Evolutionary conservation across 208 protist species (phyloP).

Genomic region (Phytomonas sp.): DNA sequence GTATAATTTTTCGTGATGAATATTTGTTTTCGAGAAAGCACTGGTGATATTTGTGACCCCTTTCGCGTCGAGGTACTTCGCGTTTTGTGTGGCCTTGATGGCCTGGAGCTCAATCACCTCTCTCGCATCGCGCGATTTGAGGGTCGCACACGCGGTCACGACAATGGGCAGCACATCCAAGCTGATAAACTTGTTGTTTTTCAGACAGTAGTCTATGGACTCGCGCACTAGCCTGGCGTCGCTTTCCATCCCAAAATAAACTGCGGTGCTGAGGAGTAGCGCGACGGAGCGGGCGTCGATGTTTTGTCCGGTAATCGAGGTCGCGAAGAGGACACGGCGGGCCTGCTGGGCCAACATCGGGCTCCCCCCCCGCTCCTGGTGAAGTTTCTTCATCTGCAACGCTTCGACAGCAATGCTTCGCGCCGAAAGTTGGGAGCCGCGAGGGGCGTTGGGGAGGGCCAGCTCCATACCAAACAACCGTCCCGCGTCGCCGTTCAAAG

Average conservation of each 20-base stretch:
- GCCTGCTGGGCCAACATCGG: conserved; percentile 89
- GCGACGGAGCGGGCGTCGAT: conserved; percentile 82
- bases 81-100: conserved; percentile 75
- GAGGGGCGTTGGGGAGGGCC: conserved; percentile 51
- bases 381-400: conserved; percentile 89
- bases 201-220: conserved; percentile 87
- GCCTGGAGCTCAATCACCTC: conserved; percentile 90
- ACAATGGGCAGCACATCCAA: conserved; percentile 80
- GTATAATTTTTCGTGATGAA: conserved; percentile 81
- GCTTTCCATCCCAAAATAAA: conserved; percentile 92
- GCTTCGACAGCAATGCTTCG: conserved; percentile 84
- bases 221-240: conserved; percentile 86
- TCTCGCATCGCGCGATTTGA: conserved; percentile 85
- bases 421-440: conserved; percentile 75
- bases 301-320: conserved; percentile 77
- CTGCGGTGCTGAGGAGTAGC: conserved; percentile 81
- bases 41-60: conserved; percentile 81
- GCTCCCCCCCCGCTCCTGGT: conserved; percentile 81
- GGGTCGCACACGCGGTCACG: conserved; percentile 83
- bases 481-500: conserved; percentile 13
- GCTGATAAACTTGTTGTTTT: conserved; percentile 85
- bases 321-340: conserved; percentile 82
- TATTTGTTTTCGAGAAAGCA: conserved; percentile 84
- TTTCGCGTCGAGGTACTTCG: conserved; percentile 81
- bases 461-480: conserved; percentile 45